Evolutionary conservation across 2,329 filamentous ascomycete species (phyloP).

Genomic region (Ascochyta lentis): DNA sequence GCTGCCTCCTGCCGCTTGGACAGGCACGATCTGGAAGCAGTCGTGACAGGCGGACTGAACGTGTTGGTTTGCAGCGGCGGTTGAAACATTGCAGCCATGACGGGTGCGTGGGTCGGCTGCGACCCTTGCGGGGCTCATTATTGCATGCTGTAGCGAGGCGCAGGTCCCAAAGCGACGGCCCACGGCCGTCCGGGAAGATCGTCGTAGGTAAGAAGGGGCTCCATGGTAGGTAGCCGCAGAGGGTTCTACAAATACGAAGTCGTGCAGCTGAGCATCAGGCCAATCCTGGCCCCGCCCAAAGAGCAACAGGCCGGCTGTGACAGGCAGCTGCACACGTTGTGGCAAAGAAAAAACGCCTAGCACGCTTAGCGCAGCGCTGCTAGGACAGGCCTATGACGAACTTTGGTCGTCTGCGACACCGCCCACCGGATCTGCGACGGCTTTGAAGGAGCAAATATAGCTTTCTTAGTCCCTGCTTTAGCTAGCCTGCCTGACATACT

Average conservation of each 20-base stretch:
- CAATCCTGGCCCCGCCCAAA: not conserved
- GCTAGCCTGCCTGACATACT: conserved; percentile 14
- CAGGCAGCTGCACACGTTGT: conserved; percentile 23
- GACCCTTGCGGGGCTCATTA: conserved; percentile 15
- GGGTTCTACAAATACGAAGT: conserved; percentile 8
- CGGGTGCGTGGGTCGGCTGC: conserved; percentile 7
- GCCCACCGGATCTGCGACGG: conserved; percentile 34
- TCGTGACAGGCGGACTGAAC: not conserved
- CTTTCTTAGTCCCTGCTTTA: conserved; percentile 25
- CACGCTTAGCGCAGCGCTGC: conserved; percentile 14
- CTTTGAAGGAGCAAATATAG: conserved; percentile 32
- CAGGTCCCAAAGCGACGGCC: conserved; percentile 14
- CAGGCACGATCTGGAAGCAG: not conserved
- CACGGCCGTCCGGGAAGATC: conserved; percentile 9
- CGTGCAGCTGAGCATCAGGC: conserved; percentile 5
- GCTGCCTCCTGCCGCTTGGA: not conserved
- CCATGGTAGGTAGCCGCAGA: not conserved
- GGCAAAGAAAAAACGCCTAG: conserved; percentile 18
- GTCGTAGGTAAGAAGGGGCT: conserved; percentile 1
- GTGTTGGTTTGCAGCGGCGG: conserved; percentile 2
- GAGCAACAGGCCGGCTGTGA: not conserved
- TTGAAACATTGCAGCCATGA: conserved; percentile 4
- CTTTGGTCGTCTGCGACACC: conserved; percentile 23
- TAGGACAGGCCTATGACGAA: conserved; percentile 17
- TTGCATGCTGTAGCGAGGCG: conserved; percentile 16